These are phyloP conservation scores for Petunia hybrid DNA, from an alignment of 305 asterid species.

Conservation along the genomic window DNA sequence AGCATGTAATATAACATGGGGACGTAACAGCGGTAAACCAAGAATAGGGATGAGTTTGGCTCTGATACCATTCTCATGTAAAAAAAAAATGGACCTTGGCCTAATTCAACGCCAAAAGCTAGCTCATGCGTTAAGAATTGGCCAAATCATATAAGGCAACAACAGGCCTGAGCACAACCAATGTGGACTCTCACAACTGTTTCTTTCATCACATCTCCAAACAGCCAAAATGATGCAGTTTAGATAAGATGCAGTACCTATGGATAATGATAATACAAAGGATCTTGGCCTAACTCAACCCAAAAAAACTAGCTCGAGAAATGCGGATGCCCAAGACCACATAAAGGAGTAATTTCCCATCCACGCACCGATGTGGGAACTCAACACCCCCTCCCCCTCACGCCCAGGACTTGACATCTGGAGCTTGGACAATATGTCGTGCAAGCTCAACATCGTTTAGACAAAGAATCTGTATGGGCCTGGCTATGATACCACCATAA, in stretches of 20 bases:
- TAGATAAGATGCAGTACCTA: background rate
- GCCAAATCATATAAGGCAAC: background rate
- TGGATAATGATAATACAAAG: background rate
- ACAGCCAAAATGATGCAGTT: background rate
- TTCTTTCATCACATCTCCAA: slow-evolving; percentile 12
- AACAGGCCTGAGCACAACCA: slow-evolving; percentile 10
- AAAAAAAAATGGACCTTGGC: background rate
- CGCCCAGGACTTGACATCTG: too few species aligned
- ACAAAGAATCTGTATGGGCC: too few species aligned
- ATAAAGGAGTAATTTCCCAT: too few species aligned
- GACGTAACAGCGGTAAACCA: background rate
- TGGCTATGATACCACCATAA: too few species aligned
- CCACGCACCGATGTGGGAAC: too few species aligned
- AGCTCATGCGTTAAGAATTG: background rate
- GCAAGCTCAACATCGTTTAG: too few species aligned
- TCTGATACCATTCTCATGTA: background rate
- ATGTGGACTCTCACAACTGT: background rate
- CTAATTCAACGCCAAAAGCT: background rate
- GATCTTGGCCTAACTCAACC: too few species aligned
- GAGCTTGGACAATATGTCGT: too few species aligned
- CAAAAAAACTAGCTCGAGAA: too few species aligned
- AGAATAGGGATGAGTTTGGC: background rate
- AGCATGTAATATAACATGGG: too few species aligned
- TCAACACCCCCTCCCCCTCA: too few species aligned
- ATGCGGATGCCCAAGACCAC: too few species aligned